phyloP scores from a whole-genome alignment of 2,329 filamentous ascomycete species.

The Byssochlamys sp. region DNA sequence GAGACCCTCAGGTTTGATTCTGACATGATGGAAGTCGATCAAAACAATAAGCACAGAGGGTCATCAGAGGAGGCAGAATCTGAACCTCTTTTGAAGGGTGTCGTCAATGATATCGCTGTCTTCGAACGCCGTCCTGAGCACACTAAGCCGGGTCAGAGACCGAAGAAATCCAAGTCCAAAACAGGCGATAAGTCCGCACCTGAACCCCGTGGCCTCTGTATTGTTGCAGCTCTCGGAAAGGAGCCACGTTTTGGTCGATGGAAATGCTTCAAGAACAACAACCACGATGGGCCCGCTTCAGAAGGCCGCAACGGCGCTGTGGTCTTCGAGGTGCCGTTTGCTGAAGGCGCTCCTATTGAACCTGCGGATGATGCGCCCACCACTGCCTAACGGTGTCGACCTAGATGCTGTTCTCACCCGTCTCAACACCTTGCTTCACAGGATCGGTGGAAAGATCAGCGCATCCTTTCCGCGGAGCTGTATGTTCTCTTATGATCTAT shows the following conservation, averaged over 20 bases:
- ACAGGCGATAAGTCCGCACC: slow-evolving; percentile 31
- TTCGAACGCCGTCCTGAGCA: slow-evolving; percentile 61
- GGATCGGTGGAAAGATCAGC: background rate
- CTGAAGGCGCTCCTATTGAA: slow-evolving; percentile 9
- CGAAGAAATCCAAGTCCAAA: slow-evolving; percentile 12
- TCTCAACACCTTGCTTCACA: background rate
- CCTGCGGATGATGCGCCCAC: background rate
- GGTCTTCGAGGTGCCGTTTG: slow-evolving; percentile 66
- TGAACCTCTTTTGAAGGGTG: slow-evolving; percentile 51
- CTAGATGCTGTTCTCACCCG: background rate
- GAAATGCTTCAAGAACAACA: slow-evolving; percentile 44
- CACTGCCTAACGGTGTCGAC: background rate
- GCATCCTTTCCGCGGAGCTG: background rate
- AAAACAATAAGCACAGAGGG: slow-evolving; percentile 8
- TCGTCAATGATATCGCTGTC: slow-evolving; percentile 80
- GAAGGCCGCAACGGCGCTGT: slow-evolving; percentile 71
- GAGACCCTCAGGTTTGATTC: slow-evolving; percentile 22
- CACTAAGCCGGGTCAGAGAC: slow-evolving; percentile 13
- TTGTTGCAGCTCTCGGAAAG: slow-evolving; percentile 77
- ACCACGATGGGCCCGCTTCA: slow-evolving; percentile 20
- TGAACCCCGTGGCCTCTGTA: slow-evolving; percentile 54
- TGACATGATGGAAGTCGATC: slow-evolving; percentile 15
- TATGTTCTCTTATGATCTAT: background rate
- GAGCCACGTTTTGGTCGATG: slow-evolving; percentile 79
- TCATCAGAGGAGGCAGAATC: slow-evolving; percentile 9